Evolutionary conservation across 257 asterid species (phyloP), one percentile per base, ranked within the genome.

Genomic region (Verbascum thapsus): DNA sequence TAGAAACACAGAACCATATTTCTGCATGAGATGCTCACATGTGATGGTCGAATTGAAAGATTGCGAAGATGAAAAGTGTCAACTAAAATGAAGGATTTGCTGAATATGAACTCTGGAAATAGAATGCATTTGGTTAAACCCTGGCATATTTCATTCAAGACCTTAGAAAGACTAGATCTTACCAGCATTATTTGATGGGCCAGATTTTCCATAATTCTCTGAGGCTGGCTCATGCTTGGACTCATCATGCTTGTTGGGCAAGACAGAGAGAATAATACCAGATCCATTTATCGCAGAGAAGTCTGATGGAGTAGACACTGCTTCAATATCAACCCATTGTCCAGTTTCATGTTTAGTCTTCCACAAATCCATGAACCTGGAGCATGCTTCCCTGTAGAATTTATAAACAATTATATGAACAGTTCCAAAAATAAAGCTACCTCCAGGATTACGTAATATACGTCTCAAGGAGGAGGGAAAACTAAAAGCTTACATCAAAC

Each of bases 261-360:
- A 34, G 58, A 64, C 45, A 66, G 87, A 64, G 38, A 80, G 80
- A 66, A 73, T 58, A 61, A 78, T 78, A 58, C 81, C 85, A 69
- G 83, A 76, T 53, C 80, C 65, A 69, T 75, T 74, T 58, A 74
- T 74, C 47, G 78, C 68, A 67, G 77, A 61, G 19, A 76, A 60
- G 55, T 78, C 80, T 37, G 78, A 63, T 17, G 58, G 79, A 47
- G 69, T 61, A 53, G 80, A 67, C 65, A 78, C 58, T 63, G 82
- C 88, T 72, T 79, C 85, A 74, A 78, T 67, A 74, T 84, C 91
- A 72, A 81, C 74, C 85, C 84, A 78, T 58, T 84, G 85, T 41
- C 91, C 85, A 39, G 70, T 74, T 72, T 78, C 91, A 57, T 81
- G 85, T 52, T 84, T 84, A 72, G 68, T 70, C 79, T 67, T 81